Conservation (phyloP, 1,284 basidiomycete species). For the Ganoderma lucidum region DNA sequence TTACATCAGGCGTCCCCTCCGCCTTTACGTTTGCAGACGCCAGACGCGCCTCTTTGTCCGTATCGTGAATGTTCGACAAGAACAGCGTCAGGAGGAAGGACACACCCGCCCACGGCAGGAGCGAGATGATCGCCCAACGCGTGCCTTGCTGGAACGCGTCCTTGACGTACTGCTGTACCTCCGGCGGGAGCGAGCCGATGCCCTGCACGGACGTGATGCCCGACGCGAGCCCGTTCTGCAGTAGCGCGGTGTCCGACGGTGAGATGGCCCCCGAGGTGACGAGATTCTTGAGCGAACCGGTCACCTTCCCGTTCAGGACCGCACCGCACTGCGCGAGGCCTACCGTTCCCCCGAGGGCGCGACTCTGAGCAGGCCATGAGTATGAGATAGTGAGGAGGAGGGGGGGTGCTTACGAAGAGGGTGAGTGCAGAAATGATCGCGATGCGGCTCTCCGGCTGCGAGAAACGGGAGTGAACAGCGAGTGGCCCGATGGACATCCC, state of each 20-base stretch:
- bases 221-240: constrained; percentile 35
- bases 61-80: constrained; percentile 46
- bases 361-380: constrained; percentile 43
- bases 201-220: constrained; percentile 44
- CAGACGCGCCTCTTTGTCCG: constrained; percentile 31
- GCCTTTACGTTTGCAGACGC: not conserved
- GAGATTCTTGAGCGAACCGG: constrained; percentile 41
- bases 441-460: constrained; percentile 46
- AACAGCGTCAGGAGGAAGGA: constrained; percentile 47
- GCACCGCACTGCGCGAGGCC: constrained; percentile 60
- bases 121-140: constrained; percentile 53
- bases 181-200: constrained; percentile 46
- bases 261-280: constrained; percentile 41
- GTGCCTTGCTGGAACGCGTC: constrained; percentile 52
- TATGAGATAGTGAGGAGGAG: not conserved
- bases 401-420: constrained; percentile 49
- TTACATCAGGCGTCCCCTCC: not conserved
- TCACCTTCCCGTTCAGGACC: constrained; percentile 53
- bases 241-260: constrained; percentile 35
- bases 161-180: constrained; percentile 45
- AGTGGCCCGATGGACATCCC: constrained; percentile 51
- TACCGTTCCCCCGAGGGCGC: constrained; percentile 57
- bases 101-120: constrained; percentile 55
- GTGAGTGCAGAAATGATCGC: constrained; percentile 52
- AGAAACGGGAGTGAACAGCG: constrained; percentile 54